A percentile compares a stretch with the other conserved stretches of the same genome.
phyloP scores from a whole-genome alignment of 305 asterid genomes.

The Withania somnifera region DNA sequence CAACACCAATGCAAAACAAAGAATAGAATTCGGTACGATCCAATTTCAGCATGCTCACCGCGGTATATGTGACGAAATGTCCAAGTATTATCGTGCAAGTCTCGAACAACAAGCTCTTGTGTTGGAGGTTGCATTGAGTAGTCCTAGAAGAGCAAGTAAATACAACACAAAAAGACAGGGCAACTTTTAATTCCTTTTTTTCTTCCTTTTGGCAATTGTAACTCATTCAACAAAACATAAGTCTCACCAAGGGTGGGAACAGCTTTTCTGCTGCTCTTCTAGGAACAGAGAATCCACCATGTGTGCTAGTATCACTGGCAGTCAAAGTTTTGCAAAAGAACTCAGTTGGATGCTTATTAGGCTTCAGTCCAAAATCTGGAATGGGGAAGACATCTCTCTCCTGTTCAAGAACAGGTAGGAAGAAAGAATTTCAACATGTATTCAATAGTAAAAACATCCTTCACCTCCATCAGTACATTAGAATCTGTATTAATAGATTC shows the following conservation, averaged over 20 bases:
- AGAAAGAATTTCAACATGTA: background rate
- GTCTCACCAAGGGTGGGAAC: slow-evolving; percentile 68
- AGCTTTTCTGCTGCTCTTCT: slow-evolving; percentile 93
- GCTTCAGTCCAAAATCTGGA: slow-evolving; percentile 69
- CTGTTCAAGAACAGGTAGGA: slow-evolving; percentile 25
- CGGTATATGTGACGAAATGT: slow-evolving; percentile 88
- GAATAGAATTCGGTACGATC: background rate
- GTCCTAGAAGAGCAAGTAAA: slow-evolving; percentile 34
- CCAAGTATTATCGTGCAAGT: slow-evolving; percentile 88
- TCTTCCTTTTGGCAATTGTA: background rate
- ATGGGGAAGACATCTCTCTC: slow-evolving; percentile 81
- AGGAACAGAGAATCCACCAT: slow-evolving; percentile 94
- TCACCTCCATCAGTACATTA: background rate
- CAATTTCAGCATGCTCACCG: slow-evolving; percentile 28
- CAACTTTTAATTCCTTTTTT: background rate
- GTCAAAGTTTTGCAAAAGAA: slow-evolving; percentile 91
- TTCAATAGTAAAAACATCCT: background rate
- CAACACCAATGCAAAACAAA: background rate
- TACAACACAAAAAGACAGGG: background rate
- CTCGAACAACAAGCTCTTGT: slow-evolving; percentile 89
- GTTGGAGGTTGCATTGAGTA: slow-evolving; percentile 89
- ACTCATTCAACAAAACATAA: background rate
- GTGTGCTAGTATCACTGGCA: slow-evolving; percentile 93
- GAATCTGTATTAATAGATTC: background rate
- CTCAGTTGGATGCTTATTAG: slow-evolving; percentile 79